phyloP scores from a whole-genome alignment of 768 basidiomycete genomes.

The Termitomyces bulborhizus region DNA sequence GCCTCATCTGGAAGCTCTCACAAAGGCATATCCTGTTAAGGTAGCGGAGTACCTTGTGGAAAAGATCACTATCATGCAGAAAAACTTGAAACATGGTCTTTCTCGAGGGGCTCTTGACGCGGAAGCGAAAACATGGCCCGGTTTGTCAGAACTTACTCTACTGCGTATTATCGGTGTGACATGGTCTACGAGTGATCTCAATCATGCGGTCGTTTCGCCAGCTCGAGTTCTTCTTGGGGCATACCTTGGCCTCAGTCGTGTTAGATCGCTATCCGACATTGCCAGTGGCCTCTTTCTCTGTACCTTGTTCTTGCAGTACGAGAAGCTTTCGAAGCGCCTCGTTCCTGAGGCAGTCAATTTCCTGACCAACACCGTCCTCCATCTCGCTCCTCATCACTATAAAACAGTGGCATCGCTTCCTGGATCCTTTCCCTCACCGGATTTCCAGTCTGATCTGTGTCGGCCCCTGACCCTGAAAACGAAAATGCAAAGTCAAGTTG shows the following conservation, averaged over 20 bases:
- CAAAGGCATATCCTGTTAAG: constrained; percentile 74
- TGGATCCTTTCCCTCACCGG: constrained; percentile 66
- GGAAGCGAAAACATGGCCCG: constrained; percentile 84
- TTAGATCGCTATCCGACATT: constrained; percentile 70
- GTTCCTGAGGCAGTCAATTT: constrained; percentile 91
- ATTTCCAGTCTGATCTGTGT: constrained; percentile 51
- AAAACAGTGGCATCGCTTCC: constrained; percentile 43
- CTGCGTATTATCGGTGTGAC: constrained; percentile 73
- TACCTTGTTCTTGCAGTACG: constrained; percentile 81
- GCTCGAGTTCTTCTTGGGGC: constrained; percentile 85
- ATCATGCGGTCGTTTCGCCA: constrained; percentile 83
- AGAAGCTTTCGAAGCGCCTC: constrained; percentile 75
- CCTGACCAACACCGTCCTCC: constrained; percentile 59
- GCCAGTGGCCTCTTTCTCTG: constrained; percentile 86
- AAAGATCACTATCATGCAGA: constrained; percentile 88
- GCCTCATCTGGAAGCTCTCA: constrained; percentile 74
- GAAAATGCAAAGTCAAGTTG: constrained; percentile 34
- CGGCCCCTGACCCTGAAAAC: constrained; percentile 30
- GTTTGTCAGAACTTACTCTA: constrained; percentile 72
- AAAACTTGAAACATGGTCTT: constrained; percentile 84
- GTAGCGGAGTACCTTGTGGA: constrained; percentile 73
- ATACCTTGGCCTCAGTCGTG: constrained; percentile 80
- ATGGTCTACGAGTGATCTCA: constrained; percentile 95
- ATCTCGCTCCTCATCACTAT: constrained; percentile 65
- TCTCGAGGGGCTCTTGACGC: constrained; percentile 54